Percentiles rank a stretch among this genome's conserved stretches.
phyloP scores from a whole-genome alignment of 495 filamentous ascomycete species.

The Daldinia bambusicola region DNA sequence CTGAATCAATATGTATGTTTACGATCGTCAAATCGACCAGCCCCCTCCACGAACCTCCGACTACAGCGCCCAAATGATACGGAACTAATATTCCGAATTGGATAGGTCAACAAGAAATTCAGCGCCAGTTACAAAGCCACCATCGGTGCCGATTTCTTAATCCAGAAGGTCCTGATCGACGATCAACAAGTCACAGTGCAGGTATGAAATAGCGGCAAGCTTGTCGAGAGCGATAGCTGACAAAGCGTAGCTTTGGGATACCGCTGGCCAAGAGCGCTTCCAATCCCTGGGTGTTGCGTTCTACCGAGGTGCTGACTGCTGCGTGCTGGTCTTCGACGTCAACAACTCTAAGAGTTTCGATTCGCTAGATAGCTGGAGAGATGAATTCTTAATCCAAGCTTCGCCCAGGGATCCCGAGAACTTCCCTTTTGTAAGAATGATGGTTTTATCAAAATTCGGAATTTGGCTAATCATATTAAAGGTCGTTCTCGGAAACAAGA shows the following conservation, averaged over 20 bases:
- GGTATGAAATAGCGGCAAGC: slow-evolving; percentile 64
- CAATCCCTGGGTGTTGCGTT: slow-evolving; percentile 98
- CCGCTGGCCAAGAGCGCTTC: slow-evolving; percentile 96
- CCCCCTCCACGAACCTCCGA: slow-evolving; percentile 4
- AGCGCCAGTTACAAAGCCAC: slow-evolving; percentile 99
- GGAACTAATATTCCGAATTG: slow-evolving; percentile 21
- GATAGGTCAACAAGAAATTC: slow-evolving; percentile 99
- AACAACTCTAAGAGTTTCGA: slow-evolving; percentile 99
- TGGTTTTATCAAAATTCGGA: neutral
- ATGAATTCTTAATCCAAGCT: slow-evolving; percentile 98
- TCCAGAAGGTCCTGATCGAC: slow-evolving; percentile 97
- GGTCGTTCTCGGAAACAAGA: slow-evolving; percentile 90
- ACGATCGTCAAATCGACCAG: slow-evolving; percentile 10
- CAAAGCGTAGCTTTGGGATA: slow-evolving; percentile 87
- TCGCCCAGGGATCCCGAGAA: slow-evolving; percentile 95
- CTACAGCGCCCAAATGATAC: slow-evolving; percentile 7
- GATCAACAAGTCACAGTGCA: slow-evolving; percentile 98
- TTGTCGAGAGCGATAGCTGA: slow-evolving; percentile 27
- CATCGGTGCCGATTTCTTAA: slow-evolving; percentile 98
- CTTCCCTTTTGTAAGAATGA: slow-evolving; percentile 88
- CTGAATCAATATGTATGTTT: slow-evolving; percentile 99
- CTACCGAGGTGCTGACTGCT: slow-evolving; percentile 98
- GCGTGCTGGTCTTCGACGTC: slow-evolving; percentile 97
- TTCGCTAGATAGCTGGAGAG: slow-evolving; percentile 96
- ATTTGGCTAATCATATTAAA: slow-evolving; percentile 17